A percentile compares a stretch with the other conserved stretches of the same genome.
phyloP scores from a whole-genome alignment of 768 basidiomycete genomes.

The Suillus variegatus region DNA sequence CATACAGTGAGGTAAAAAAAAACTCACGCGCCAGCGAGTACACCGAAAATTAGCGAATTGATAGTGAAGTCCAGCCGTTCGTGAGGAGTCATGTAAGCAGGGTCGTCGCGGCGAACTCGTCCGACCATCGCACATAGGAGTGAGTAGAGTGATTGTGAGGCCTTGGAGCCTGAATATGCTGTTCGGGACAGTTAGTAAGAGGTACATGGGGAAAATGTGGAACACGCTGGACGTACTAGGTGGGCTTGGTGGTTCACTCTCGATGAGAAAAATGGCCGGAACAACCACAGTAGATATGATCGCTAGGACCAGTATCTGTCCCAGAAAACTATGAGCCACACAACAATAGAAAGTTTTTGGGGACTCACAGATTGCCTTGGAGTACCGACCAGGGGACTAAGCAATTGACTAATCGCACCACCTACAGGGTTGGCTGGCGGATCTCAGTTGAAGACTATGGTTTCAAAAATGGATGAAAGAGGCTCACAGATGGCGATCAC shows the following conservation, averaged over 20 bases:
- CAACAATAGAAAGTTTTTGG: neutral
- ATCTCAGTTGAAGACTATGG: neutral
- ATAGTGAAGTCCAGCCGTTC: conserved; percentile 76
- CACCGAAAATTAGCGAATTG: conserved; percentile 59
- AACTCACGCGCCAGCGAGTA: conserved; percentile 61
- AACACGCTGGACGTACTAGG: conserved; percentile 54
- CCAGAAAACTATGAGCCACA: neutral
- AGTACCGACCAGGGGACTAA: conserved; percentile 62
- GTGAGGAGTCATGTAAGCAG: conserved; percentile 55
- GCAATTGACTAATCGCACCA: conserved; percentile 68
- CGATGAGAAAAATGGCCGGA: conserved; percentile 62
- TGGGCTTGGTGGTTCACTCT: conserved; percentile 67
- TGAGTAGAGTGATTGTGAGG: conserved; percentile 52
- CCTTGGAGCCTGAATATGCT: conserved; percentile 72
- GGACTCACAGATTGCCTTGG: conserved; percentile 60
- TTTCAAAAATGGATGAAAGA: neutral
- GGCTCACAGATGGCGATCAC: conserved; percentile 45
- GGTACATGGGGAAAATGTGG: neutral
- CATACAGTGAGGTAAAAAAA: conserved; percentile 1
- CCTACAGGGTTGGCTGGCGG: conserved; percentile 70
- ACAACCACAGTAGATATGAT: conserved; percentile 65
- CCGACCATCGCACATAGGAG: conserved; percentile 58
- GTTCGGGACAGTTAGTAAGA: conserved; percentile 6
- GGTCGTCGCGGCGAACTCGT: conserved; percentile 35
- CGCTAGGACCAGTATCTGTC: conserved; percentile 69